Percentiles rank a stretch among this genome's conserved stretches.
phyloP scores from a whole-genome alignment of 495 filamentous ascomycete genomes.

The Ramalina peruviana region DNA sequence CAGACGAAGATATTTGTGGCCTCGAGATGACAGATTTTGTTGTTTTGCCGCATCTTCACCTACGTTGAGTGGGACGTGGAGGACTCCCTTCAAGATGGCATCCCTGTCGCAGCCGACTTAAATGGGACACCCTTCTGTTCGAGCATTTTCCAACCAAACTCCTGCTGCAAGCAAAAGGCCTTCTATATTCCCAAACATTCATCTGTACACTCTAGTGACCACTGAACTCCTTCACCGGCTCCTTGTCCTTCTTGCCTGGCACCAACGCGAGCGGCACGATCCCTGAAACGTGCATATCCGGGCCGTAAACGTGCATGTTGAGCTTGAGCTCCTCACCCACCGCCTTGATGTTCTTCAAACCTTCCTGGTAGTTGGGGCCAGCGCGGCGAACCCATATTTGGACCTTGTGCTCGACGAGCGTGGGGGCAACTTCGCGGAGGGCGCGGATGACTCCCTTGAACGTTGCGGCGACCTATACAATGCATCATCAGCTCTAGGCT shows the following conservation, averaged over 20 bases:
- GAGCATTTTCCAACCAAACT: no score
- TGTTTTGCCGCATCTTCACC: no score
- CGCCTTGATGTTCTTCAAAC: slow-evolving; percentile 98
- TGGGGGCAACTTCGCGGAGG: slow-evolving; percentile 75
- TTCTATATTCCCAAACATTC: no score
- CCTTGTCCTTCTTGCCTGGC: slow-evolving; percentile 38
- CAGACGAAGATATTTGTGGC: no score
- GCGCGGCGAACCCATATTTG: slow-evolving; percentile 99
- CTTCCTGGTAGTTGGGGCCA: slow-evolving; percentile 98
- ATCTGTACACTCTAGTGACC: background rate
- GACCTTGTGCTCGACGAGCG: slow-evolving; percentile 89
- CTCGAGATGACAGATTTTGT: no score
- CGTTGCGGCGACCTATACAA: slow-evolving; percentile 66
- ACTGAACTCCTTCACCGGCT: slow-evolving; percentile 31
- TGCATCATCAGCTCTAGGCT: slow-evolving; percentile 7
- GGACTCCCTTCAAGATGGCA: no score
- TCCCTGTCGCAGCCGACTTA: no score
- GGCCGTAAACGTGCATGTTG: slow-evolving; percentile 91
- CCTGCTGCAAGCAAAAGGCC: no score
- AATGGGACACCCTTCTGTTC: no score
- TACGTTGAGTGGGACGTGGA: no score
- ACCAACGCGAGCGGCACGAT: slow-evolving; percentile 53
- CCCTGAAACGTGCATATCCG: slow-evolving; percentile 79
- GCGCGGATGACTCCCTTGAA: slow-evolving; percentile 99
- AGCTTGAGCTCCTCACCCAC: slow-evolving; percentile 86